Conservation (phyloP, 2,329 filamentous ascomycete genomes). For the Epichloe hybrida region DNA sequence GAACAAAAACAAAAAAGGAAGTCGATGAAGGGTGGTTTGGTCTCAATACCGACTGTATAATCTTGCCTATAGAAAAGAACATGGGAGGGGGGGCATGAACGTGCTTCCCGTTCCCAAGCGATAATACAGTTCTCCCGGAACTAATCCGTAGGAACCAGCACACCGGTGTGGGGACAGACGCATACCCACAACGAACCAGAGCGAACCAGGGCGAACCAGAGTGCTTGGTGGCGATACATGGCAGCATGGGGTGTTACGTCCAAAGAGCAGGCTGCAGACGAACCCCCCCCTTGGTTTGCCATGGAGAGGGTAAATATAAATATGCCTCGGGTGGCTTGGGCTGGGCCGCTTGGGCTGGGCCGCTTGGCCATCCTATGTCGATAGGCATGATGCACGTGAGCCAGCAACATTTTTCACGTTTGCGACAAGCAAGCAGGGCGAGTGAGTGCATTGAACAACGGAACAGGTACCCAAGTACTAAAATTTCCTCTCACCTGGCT, state of each 20-base stretch:
- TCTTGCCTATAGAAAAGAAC: not conserved
- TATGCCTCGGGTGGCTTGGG: not conserved
- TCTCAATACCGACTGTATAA: not conserved
- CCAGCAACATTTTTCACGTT: not conserved
- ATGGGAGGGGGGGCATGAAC: not conserved
- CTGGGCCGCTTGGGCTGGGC: not conserved
- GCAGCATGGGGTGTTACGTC: not conserved
- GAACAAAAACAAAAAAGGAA: not conserved
- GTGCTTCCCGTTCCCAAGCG: not conserved
- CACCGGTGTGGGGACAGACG: slow-evolving; percentile 6
- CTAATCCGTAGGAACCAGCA: not conserved
- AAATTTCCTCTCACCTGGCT: not conserved
- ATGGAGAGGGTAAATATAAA: not conserved
- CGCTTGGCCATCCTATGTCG: not conserved
- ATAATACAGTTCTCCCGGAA: not conserved
- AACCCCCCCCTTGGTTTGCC: not conserved
- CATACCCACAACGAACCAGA: not conserved
- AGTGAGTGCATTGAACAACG: not conserved
- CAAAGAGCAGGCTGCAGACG: not conserved
- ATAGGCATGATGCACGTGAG: not conserved
- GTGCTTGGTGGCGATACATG: not conserved
- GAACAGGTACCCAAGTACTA: not conserved
- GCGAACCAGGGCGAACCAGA: not conserved
- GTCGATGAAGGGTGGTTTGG: not conserved
- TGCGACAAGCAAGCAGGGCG: not conserved